Evolutionary conservation across 768 basidiomycete species (phyloP), one percentile per base, ranked within the genome.

Genomic region (Mycena belliarum): DNA sequence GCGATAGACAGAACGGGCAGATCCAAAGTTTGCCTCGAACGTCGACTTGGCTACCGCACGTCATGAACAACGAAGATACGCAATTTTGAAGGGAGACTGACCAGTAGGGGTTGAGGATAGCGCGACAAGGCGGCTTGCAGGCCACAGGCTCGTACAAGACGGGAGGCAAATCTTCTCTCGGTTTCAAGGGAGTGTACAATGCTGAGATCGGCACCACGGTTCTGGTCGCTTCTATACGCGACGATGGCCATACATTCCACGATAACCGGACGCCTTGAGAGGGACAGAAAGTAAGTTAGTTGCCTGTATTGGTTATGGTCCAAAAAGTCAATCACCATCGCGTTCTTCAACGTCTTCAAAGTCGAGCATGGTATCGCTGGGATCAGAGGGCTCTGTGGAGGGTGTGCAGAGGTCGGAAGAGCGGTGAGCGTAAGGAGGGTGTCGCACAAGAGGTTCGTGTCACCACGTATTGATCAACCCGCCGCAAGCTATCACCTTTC

Each of bases 241-340:
- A 95, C 33, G 95, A 95, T 3, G 95, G 95, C 93, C 94, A 99
- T 57, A 95, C 93, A 73, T 99, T 99, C 97, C 96, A 98, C 45
- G 95, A 96, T 64, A 98, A 82, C 53, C 96, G 85, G 44, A 98
- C 87, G 64, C 96, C 95, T 97, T 42, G 52, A 28, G 47, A 49
- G 37, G 11, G n/a, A 32, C 23, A 26, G 55, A 38, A 48, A 29
- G n/a, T n/a, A n/a, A n/a, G n/a, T 37, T 14, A 23, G n/a, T 49
- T 26, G 12, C 26, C 20, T 25, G 33, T 25, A 14, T 32, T 38
- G 21, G 40, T 42, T 25, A 55, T 42, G 43, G 50, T n/a, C 9
- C 32, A 15, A 25, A 46, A 51, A 49, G n/a, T 42, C 5, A 72
- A 85, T 61, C 59, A 93, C 94, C 95, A 73, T 98, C 95, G 66